Evolutionary conservation across 139 green algal genomes (phyloP), one percentile per base, ranked within the genome.

Genomic region (Diplosphaera chodatii): DNA sequence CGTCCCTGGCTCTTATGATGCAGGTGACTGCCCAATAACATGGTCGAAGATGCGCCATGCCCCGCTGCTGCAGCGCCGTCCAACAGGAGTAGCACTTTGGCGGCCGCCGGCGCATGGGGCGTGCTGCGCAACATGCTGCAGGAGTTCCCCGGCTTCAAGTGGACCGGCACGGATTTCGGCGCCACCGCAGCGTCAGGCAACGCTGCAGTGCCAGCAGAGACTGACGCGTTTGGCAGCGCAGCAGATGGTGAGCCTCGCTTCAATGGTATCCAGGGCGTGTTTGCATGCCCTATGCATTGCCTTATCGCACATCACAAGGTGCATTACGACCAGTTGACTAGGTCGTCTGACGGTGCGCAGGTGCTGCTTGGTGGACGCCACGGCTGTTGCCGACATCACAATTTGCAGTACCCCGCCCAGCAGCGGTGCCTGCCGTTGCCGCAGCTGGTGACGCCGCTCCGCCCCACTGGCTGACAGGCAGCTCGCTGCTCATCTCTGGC

Each of bases 401-500:
- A 32, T 59, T n/a, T 34, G 10, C 15, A 31, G 32, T n/a, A 65
- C 25, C n/a, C n/a, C n/a, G n/a, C n/a, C n/a, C 55, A 63, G 55
- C 55, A 28, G 8, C 23, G 4, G 8, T 16, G 55, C 4, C 55
- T 30, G 23, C 55, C 4, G 10, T 6, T n/a, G 4, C 8, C 22
- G 6, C 22, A 8, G 15, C 55, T 28, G 15, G 22, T 5, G 21
- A 63, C 55, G 66, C 66, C 31, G 56, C 66, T 4, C 32, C 55
- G 34, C 15, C 15, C 10, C 21, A 18, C 25, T 62, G 33, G 69
- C 10, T 56, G 64, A 15, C 15, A 32, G 64, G 56, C 37, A 32
- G 13, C 30, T 55, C 37, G 34, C 68, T 30, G 62, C 27, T 84
- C 6, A 80, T 93, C 32, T 87, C 82, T 1, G 88, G 89, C 4